Base-by-base conservation (phyloP, 768 basidiomycete species). In the Tremella fuciformis region DNA sequence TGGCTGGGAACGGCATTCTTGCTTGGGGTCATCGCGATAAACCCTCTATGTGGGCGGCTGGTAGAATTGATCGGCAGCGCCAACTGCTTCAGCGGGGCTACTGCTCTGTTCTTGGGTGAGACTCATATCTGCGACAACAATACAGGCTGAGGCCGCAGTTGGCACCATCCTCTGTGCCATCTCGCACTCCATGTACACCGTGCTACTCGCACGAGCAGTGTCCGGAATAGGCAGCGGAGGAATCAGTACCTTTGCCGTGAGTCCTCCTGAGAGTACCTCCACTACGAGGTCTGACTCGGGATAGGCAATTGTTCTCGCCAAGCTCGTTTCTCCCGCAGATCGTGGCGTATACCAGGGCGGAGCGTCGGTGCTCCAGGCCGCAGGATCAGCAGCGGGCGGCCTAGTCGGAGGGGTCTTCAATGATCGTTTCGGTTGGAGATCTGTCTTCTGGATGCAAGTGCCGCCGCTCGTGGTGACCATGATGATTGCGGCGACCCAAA, bases 331-430 rank as follows among this genome's bases (percentile, higher is more conserved):
- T 2, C 51, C 66, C 6, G 64, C 65, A n/a, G 70, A 71, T 24
- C 59, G 73, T 25, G 73, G 73, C 3, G 53, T 74, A 4, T 74
- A 74, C 50, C 73, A 74, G 62, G 67, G 70, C 4, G 66, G 62
- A 16, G 61, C 66, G 11, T 70, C 70, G 44, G 44, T 69, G 16
- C 59, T 74, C n/a, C 67, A 69, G 29, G 68, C 62, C 1, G 60
- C 61, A 2, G 73, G 73, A 8, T 40, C 61, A 0, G 68, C 70
- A 0, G 51, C 61, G 0, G 73, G 73, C 3, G 65, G 66, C 0
- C 63, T 74, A 2, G 13, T 74, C 1, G 73, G 73, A 3, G 73
- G 73, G 11, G 62, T 46, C 13, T 57, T 72, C 0, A 53, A 66
- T 0, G 73, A 74, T 57, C 13, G 37, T 7, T 65, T 51, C 2